Conservation (phyloP, 768 basidiomycete genomes). For the Trametes gibbosa region DNA sequence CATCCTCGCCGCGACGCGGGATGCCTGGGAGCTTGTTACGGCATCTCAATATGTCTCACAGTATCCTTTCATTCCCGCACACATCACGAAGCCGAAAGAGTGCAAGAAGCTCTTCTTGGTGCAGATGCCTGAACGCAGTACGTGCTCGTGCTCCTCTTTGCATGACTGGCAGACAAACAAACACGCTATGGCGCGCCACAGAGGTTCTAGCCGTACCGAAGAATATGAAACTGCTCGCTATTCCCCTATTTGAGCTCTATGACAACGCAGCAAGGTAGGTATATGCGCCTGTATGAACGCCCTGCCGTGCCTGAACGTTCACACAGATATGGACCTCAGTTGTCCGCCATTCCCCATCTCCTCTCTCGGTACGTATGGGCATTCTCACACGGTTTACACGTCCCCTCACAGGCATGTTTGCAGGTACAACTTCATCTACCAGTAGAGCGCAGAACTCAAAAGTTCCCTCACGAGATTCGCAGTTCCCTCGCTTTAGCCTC, state of each 20-base stretch:
- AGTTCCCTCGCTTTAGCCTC: neutral
- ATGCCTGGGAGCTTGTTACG: neutral
- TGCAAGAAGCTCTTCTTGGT: slow-evolving; percentile 95
- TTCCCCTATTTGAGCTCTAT: slow-evolving; percentile 95
- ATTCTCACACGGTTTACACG: neutral
- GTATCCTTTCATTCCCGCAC: slow-evolving; percentile 94
- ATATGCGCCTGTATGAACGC: neutral
- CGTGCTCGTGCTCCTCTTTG: slow-evolving; percentile 30
- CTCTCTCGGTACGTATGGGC: slow-evolving; percentile 63
- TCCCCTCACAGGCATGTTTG: neutral
- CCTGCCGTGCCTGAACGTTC: neutral
- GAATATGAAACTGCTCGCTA: slow-evolving; percentile 98
- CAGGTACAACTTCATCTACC: slow-evolving; percentile 76
- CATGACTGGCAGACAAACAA: neutral
- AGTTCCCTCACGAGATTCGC: neutral
- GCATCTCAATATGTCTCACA: slow-evolving; percentile 28
- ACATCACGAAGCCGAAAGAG: slow-evolving; percentile 97
- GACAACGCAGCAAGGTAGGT: slow-evolving; percentile 88
- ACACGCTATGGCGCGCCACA: slow-evolving; percentile 28
- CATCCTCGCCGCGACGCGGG: neutral
- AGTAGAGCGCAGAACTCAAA: slow-evolving; percentile 35
- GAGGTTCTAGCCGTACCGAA: slow-evolving; percentile 96
- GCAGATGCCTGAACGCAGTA: slow-evolving; percentile 93
- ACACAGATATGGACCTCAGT: slow-evolving; percentile 81
- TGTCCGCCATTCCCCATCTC: slow-evolving; percentile 91